Conservation (phyloP, 2,329 filamentous ascomycete genomes). For the Ascochyta pisi region DNA sequence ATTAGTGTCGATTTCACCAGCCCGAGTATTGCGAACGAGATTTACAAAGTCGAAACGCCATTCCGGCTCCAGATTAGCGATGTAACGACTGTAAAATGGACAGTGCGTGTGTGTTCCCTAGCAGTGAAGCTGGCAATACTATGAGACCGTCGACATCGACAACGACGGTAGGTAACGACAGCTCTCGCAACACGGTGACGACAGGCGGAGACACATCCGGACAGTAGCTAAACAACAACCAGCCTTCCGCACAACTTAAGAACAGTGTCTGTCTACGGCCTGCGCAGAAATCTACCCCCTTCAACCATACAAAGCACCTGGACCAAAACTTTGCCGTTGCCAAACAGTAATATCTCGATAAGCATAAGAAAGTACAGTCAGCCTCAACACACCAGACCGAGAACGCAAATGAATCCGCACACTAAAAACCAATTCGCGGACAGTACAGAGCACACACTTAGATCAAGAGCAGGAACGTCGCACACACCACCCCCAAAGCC, state of each 20-base stretch:
- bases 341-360: neutral
- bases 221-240: no score
- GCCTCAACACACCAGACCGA: neutral
- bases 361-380: neutral
- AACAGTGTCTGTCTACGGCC: no score
- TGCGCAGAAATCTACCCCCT: neutral
- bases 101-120: neutral
- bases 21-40: conserved; percentile 3
- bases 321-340: neutral
- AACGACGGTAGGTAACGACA: no score
- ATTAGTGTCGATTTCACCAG: conserved; percentile 5
- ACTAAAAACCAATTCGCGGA: neutral
- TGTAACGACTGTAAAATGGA: neutral
- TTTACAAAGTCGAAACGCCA: neutral
- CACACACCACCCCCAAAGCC: neutral
- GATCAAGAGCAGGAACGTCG: neutral
- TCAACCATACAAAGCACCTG: neutral
- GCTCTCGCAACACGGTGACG: no score
- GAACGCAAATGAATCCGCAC: neutral
- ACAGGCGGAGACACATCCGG: no score
- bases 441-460: neutral
- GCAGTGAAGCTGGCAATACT: neutral
- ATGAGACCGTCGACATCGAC: neutral
- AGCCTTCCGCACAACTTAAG: no score
- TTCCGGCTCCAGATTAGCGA: neutral